A percentile compares a stretch with the other conserved stretches of the same genome.
phyloP scores from a whole-genome alignment of 345 rosid genomes.

The Populus deltoides region DNA sequence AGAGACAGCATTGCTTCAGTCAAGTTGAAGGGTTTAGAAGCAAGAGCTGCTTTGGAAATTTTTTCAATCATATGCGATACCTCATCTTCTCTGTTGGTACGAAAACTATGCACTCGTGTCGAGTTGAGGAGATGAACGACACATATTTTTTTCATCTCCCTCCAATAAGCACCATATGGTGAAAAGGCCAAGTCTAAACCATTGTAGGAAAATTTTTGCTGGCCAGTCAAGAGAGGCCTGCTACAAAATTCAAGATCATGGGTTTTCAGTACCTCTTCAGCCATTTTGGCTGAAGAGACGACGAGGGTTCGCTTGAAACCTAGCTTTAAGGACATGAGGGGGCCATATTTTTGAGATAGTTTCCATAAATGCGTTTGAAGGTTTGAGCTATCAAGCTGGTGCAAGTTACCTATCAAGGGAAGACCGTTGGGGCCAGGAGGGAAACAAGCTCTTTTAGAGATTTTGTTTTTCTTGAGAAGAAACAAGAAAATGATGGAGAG shows the following conservation, averaged over 20 bases:
- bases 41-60: slow-evolving; percentile 3
- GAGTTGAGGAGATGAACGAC: slow-evolving; percentile 37
- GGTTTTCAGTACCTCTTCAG: slow-evolving; percentile 36
- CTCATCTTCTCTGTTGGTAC: slow-evolving; percentile 41
- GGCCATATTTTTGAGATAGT: slow-evolving; percentile 49
- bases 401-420: slow-evolving; percentile 51
- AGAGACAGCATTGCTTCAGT: neutral
- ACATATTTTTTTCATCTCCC: slow-evolving; percentile 16
- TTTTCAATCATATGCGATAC: slow-evolving; percentile 34
- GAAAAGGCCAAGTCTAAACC: slow-evolving; percentile 44
- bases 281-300: slow-evolving; percentile 45
- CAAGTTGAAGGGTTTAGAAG: no score
- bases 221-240: slow-evolving; percentile 37
- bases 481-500: slow-evolving; percentile 19
- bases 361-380: slow-evolving; percentile 34
- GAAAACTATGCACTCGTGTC: slow-evolving; percentile 27
- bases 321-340: slow-evolving; percentile 43
- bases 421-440: slow-evolving; percentile 51
- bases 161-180: slow-evolving; percentile 43
- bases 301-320: slow-evolving; percentile 35
- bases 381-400: slow-evolving; percentile 31
- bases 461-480: slow-evolving; percentile 15
- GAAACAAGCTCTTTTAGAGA: slow-evolving; percentile 3
- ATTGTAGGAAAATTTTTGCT: slow-evolving; percentile 43
- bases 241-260: slow-evolving; percentile 45